Base-by-base conservation (phyloP, 2,329 filamentous ascomycete genomes). In the Aspergillus sp. region DNA sequence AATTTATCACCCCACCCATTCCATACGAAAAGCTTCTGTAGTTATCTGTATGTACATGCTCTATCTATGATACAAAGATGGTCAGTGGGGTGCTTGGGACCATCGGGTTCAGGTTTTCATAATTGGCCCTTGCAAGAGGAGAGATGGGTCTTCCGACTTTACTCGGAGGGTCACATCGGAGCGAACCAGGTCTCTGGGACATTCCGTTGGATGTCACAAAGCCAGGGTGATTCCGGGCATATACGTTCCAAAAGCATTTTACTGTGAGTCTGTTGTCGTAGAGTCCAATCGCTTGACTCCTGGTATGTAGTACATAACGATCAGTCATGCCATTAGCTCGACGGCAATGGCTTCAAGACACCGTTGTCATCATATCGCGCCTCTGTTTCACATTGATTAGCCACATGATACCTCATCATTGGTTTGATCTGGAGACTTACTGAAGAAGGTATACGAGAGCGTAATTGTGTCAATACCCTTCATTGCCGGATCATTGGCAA, bases 371-470 rank as follows among this genome's bases (percentile, higher is more conserved):
- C 91, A 76, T 95, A 95, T 74, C 87, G 90, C 53, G 91, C 91
- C 79, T 95, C 89, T 92, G 74, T 62, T 59, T 39, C 36, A 21
- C 9, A 65, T 85, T 65, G 84, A 78, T 65, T 70, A 51, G 45
- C 21, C 36, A 15, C 1, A 13, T 41, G 47, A n/a, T 47, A 43
- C n/a, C 21, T 12, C 28, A 36, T 36, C 19, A 53, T 8, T 17
- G 5, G 23, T 39, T 10, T 25, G 12, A 19, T 19, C 13, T 25
- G 25, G 36, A 21, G 8, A 21, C 91, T 82, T 81, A 96, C 92
- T 99, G 77, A 99, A 99, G 76, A 99, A 99, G 0, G 95, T 99
- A 80, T 99, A 99, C 68, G 89, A 96, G 72, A 99, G 78, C 36
- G 95, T 99, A 58, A 99, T 92, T 2, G 93, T 97, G 80, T 97